Percentiles rank a stretch among this genome's conserved stretches.
Conservation (phyloP, 2,329 filamentous ascomycete genomes). For the Scedosporium boydii region DNA sequence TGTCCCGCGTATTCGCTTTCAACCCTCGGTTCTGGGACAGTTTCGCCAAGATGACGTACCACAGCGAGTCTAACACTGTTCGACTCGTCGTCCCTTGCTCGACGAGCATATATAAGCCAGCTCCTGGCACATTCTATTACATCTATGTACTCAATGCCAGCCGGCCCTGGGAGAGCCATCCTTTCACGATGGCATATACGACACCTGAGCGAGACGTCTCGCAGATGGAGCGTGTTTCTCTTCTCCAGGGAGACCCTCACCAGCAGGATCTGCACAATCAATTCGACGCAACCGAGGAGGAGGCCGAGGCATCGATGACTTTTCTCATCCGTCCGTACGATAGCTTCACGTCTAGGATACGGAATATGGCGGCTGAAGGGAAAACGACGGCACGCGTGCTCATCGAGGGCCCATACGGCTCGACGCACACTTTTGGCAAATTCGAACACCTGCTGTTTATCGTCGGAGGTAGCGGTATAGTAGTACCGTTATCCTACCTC, state of each 20-base stretch:
- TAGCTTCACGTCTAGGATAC: conserved; percentile 30
- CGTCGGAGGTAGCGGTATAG: conserved; percentile 35
- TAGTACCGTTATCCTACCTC: conserved; percentile 30
- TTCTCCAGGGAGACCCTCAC: conserved; percentile 14
- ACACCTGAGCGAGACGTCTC: background rate
- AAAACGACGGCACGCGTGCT: conserved; percentile 23
- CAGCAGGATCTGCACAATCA: background rate
- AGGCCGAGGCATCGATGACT: conserved; percentile 18
- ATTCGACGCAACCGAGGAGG: background rate
- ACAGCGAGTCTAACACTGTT: conserved; percentile 29
- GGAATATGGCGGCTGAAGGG: conserved; percentile 17
- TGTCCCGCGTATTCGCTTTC: conserved; percentile 30
- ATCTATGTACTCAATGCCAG: conserved; percentile 29
- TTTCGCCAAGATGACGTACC: conserved; percentile 23
- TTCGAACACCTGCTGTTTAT: conserved; percentile 32
- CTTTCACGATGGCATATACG: conserved; percentile 32
- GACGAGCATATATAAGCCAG: conserved; percentile 21
- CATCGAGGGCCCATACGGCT: conserved; percentile 36
- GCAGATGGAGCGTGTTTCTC: conserved; percentile 20
- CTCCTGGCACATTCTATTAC: conserved; percentile 35
- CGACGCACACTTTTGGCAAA: conserved; percentile 24
- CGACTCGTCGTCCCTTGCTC: conserved; percentile 27
- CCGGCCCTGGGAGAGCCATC: conserved; percentile 38
- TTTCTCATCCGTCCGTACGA: conserved; percentile 38
- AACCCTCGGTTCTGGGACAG: conserved; percentile 28